Evolutionary conservation across 805 yeast species (phyloP).

Genomic region (Yamadazyma endophytica): DNA sequence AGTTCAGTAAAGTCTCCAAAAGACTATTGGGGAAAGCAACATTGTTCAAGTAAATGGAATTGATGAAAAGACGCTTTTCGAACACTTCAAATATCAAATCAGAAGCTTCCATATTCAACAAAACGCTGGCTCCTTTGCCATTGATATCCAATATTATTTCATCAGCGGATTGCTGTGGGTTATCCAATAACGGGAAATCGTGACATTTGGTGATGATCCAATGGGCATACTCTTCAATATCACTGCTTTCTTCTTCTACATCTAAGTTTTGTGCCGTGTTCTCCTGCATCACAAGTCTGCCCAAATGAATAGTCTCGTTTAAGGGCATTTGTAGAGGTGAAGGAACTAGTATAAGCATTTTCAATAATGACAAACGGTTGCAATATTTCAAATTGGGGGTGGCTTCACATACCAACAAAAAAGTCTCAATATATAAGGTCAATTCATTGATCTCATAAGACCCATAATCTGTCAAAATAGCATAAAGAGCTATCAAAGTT

Average conservation of each 20-base stretch:
- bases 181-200: not conserved
- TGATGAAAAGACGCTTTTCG: constrained; percentile 15
- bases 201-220: constrained; percentile 5
- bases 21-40: constrained; percentile 14
- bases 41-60: constrained; percentile 16
- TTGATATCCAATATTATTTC: not conserved
- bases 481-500: too few relatives aligned
- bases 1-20: constrained; percentile 8
- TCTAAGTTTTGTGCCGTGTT: too few relatives aligned
- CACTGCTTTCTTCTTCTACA: constrained; percentile 6
- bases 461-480: too few relatives aligned
- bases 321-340: too few relatives aligned
- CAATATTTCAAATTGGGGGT: too few relatives aligned
- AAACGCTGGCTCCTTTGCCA: not conserved
- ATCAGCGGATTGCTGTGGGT: not conserved
- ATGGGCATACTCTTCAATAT: constrained; percentile 10
- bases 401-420: too few relatives aligned
- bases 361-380: too few relatives aligned
- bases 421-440: too few relatives aligned
- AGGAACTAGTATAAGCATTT: too few relatives aligned
- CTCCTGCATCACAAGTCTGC: too few relatives aligned
- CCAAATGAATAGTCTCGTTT: too few relatives aligned
- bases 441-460: too few relatives aligned
- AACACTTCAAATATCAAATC: constrained; percentile 13
- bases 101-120: not conserved